Conservation (phyloP, 2,329 filamentous ascomycete species). For the Colletotrichum echinochloae region DNA sequence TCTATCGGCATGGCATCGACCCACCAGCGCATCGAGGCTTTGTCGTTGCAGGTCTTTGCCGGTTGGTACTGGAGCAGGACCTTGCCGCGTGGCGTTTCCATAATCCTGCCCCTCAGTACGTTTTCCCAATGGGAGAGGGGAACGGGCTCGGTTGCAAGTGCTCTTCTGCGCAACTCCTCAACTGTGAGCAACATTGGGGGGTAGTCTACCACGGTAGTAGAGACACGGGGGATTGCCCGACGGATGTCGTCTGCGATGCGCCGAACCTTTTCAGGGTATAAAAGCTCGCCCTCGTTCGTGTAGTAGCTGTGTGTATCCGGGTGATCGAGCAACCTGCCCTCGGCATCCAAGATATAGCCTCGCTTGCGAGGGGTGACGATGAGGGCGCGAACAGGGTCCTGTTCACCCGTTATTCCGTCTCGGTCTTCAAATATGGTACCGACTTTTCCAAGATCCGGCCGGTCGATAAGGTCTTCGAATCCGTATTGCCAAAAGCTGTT, state of each 20-base stretch:
- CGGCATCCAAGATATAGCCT: background rate
- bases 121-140: accelerated
- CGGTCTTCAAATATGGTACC: background rate
- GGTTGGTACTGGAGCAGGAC: conserved; percentile 18
- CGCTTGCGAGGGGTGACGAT: background rate
- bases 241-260: background rate
- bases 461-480: background rate
- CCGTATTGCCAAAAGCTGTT: background rate
- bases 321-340: background rate
- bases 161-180: background rate
- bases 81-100: background rate
- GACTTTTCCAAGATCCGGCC: background rate
- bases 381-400: background rate
- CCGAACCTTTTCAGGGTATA: background rate
- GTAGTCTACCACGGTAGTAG: background rate
- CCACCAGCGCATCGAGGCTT: conserved; percentile 9
- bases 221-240: background rate
- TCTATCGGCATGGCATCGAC: background rate
- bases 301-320: background rate
- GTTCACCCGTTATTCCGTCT: background rate
- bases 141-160: no score
- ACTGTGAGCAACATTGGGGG: background rate
- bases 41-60: background rate
- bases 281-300: background rate
- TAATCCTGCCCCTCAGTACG: no score